Evolutionary conservation across 2,329 filamentous ascomycete species (phyloP).

Genomic region (Trichoderma atrobrunneum): DNA sequence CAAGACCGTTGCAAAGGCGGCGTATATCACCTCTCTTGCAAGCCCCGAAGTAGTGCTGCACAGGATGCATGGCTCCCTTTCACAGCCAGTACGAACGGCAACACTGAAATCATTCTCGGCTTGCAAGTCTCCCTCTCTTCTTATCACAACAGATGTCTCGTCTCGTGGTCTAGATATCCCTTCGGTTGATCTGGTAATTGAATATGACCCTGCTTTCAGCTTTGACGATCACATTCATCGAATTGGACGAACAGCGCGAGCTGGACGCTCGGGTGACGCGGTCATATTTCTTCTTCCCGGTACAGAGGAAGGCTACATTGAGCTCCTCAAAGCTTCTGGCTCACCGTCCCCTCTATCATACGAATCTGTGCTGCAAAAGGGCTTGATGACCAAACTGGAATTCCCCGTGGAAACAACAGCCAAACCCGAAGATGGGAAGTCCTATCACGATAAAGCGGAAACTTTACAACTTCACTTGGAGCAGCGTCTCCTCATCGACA

Average conservation of each 20-base stretch:
- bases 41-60: constrained; percentile 74
- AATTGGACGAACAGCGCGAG: constrained; percentile 90
- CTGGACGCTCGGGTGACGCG: constrained; percentile 82
- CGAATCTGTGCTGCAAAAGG: constrained; percentile 60
- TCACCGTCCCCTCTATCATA: constrained; percentile 51
- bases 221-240: constrained; percentile 92
- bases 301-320: constrained; percentile 86
- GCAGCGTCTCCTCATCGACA: constrained; percentile 57
- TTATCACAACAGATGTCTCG: constrained; percentile 93
- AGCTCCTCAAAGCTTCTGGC: constrained; percentile 58
- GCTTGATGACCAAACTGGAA: constrained; percentile 59
- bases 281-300: constrained; percentile 88
- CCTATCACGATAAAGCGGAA: constrained; percentile 52
- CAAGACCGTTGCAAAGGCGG: constrained; percentile 65
- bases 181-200: constrained; percentile 89
- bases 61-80: constrained; percentile 87
- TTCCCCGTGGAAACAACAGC: constrained; percentile 69
- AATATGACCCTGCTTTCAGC: constrained; percentile 94
- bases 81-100: constrained; percentile 80
- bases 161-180: constrained; percentile 94
- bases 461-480: constrained; percentile 59
- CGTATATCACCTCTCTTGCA: constrained; percentile 69
- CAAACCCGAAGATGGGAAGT: constrained; percentile 40
- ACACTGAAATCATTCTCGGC: constrained; percentile 78
- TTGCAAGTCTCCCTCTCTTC: constrained; percentile 70